These are phyloP conservation scores for Gryganskiella cystojenkinii DNA, from an alignment of 192 early-diverging fungal genomes.

Conservation along the genomic window DNA sequence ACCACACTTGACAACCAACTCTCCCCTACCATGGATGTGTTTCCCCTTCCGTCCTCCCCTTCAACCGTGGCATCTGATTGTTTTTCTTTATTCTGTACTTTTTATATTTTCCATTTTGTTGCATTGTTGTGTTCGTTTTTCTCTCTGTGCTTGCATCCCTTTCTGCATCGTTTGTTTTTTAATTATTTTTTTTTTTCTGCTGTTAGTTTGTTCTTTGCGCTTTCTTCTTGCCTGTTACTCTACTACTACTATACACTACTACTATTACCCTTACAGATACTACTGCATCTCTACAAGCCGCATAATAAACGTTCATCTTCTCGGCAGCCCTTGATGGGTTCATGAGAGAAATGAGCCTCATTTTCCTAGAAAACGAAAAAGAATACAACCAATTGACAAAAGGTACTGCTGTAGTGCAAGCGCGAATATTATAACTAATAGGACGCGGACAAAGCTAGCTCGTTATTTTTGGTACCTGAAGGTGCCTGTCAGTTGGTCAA, in stretches of 20 bases:
- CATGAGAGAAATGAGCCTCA: too few species aligned
- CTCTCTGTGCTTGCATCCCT: neutral
- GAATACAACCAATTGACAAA: too few species aligned
- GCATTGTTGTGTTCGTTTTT: neutral
- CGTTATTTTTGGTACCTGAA: too few species aligned
- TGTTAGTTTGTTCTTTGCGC: neutral
- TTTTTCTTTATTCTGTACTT: neutral
- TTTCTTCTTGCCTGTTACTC: neutral
- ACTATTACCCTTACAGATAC: neutral
- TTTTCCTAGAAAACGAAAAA: too few species aligned
- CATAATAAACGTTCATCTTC: too few species aligned
- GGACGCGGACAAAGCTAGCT: too few species aligned
- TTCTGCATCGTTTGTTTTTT: neutral
- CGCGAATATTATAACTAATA: too few species aligned
- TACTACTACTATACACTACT: too few species aligned
- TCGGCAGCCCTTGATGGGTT: too few species aligned
- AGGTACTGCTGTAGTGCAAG: too few species aligned
- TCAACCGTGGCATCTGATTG: neutral
- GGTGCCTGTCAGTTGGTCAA: neutral
- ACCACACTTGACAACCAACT: too few species aligned
- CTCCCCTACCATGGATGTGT: neutral
- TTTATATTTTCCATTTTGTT: slow-evolving; percentile 1
- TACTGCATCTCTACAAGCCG: too few species aligned
- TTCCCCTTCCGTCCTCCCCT: slow-evolving; percentile 4
- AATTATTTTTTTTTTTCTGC: neutral